Evolutionary conservation across 495 filamentous ascomycete genomes (phyloP).

Genomic region (Ramalina intermedia): DNA sequence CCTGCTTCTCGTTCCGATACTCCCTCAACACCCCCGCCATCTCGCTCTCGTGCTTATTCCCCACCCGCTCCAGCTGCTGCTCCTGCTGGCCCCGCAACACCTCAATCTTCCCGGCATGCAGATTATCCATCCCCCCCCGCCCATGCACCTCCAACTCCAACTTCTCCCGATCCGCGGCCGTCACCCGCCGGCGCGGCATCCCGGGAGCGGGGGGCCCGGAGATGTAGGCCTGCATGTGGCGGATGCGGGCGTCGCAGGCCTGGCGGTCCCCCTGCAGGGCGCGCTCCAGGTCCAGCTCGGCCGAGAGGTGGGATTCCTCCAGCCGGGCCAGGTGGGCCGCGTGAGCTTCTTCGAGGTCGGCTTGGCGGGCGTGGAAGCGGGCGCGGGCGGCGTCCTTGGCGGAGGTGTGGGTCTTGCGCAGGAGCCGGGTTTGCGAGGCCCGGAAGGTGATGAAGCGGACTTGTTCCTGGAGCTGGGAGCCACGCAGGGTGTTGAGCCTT

Average conservation of each 20-base stretch:
- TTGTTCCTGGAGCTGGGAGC: constrained; percentile 17
- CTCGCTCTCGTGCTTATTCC: constrained; percentile 50
- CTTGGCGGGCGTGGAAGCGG: constrained; percentile 4
- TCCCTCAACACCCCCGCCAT: constrained; percentile 38
- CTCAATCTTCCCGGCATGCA: constrained; percentile 62
- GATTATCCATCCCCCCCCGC: constrained; percentile 53
- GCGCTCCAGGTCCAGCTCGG: constrained; percentile 15
- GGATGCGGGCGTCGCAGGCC: constrained; percentile 16
- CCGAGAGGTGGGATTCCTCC: constrained; percentile 15
- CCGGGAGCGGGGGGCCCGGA: constrained; percentile 1
- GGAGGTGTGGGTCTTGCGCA: constrained; percentile 9
- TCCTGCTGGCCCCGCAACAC: constrained; percentile 67
- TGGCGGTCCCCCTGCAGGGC: constrained; percentile 13
- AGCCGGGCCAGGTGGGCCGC: constrained; percentile 11
- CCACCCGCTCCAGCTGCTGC: constrained; percentile 49
- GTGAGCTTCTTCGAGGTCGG: constrained; percentile 7
- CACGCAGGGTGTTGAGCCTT: constrained; percentile 10
- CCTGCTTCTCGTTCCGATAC: constrained; percentile 36
- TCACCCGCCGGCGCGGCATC: constrained; percentile 34
- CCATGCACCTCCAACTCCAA: constrained; percentile 56
- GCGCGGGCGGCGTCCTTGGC: constrained; percentile 3
- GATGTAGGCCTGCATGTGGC: constrained; percentile 19
- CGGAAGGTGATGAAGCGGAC: constrained; percentile 15
- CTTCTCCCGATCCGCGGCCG: constrained; percentile 42
- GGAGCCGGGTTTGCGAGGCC: constrained; percentile 13